Percentiles rank a stretch among this genome's conserved stretches.
Evolutionary conservation across 75 land plant genomes (phyloP).

Genomic region (Adiantum capillusveneris): DNA sequence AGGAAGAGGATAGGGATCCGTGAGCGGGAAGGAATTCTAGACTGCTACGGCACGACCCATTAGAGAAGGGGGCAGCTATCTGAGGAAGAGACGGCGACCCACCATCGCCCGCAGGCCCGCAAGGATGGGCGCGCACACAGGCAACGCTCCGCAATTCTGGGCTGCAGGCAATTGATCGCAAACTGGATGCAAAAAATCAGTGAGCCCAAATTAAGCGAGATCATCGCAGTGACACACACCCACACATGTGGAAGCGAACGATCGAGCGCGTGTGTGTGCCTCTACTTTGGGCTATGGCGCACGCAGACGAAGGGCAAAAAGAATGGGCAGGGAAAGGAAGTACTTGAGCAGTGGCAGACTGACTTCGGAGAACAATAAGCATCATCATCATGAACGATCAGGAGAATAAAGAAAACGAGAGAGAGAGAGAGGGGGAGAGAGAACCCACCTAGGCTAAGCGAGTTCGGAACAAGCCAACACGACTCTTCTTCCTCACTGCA

Average conservation of each 20-base stretch:
- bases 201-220: too few species aligned
- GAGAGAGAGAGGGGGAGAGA: not conserved
- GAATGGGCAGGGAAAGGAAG: not conserved
- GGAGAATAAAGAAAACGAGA: not conserved
- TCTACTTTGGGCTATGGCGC: not conserved
- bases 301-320: not conserved
- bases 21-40: too few species aligned
- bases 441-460: conserved; percentile 21
- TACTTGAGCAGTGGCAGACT: conserved; percentile 1
- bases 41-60: too few species aligned
- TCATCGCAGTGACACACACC: too few species aligned
- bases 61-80: too few species aligned
- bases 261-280: too few species aligned
- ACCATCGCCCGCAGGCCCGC: conserved; percentile 14
- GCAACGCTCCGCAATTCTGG: too few species aligned
- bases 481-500: too few species aligned
- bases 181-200: too few species aligned
- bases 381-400: not conserved
- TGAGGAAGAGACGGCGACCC: conserved; percentile 2
- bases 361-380: conserved; percentile 14
- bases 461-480: conserved; percentile 2
- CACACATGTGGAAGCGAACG: too few species aligned
- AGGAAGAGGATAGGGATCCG: too few species aligned
- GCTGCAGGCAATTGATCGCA: too few species aligned
- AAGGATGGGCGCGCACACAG: not conserved